These are phyloP conservation scores for Basidiobolus meristosporus DNA, from an alignment of 371 early-diverging fungal species.

Conservation along the genomic window DNA sequence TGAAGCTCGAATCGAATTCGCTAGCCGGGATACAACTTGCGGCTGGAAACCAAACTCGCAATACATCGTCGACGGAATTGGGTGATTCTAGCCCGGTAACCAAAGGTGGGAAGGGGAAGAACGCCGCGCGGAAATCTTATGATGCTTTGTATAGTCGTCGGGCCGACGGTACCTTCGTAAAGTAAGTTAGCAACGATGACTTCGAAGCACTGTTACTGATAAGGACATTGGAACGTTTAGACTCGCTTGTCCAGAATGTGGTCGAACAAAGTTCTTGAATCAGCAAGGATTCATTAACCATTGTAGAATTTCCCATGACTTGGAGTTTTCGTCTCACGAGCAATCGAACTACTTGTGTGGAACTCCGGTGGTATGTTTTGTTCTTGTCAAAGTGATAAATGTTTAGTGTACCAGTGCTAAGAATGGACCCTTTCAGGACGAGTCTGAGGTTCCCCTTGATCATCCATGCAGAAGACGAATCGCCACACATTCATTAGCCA, in stretches of 20 bases:
- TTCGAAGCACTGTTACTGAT: background rate
- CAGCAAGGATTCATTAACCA: conserved; percentile 57
- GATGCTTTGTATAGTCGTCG: conserved; percentile 20
- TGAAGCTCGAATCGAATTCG: too few species aligned
- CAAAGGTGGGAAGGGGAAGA: conserved; percentile 1
- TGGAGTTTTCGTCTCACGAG: conserved; percentile 34
- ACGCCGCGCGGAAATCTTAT: conserved; percentile 2
- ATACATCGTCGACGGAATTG: too few species aligned
- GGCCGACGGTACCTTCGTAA: conserved; percentile 35
- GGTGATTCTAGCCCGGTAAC: too few species aligned
- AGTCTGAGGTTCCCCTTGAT: conserved; percentile 24
- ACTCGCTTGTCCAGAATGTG: conserved; percentile 21
- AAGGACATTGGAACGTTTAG: conserved; percentile 3
- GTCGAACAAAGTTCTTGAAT: conserved; percentile 30
- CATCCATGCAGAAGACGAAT: conserved; percentile 21
- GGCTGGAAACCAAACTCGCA: too few species aligned
- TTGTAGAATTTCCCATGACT: conserved; percentile 30
- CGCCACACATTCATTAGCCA: too few species aligned
- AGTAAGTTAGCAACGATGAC: conserved; percentile 9
- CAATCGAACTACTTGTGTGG: conserved; percentile 39
- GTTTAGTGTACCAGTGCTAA: background rate
- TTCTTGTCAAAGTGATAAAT: too few species aligned
- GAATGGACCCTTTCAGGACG: too few species aligned
- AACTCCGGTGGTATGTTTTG: conserved; percentile 13
- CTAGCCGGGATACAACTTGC: too few species aligned